Evolutionary conservation across 306 rosid species (phyloP).

Genomic region (Vigna trinervia): DNA sequence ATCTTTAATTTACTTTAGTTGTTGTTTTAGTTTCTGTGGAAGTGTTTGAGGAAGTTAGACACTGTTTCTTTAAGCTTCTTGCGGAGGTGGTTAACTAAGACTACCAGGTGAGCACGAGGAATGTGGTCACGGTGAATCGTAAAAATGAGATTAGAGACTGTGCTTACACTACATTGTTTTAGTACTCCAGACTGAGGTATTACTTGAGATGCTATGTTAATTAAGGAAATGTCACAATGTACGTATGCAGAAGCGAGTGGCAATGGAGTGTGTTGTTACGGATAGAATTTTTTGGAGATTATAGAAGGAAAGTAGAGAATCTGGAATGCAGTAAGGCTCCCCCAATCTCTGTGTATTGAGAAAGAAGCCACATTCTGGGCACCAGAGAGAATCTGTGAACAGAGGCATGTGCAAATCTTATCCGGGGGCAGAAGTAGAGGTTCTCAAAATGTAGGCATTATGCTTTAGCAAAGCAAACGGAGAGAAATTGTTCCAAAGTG

Average conservation of each 20-base stretch:
- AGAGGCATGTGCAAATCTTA: background rate
- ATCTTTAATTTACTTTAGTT: slow-evolving; percentile 20
- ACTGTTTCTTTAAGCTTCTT: slow-evolving; percentile 27
- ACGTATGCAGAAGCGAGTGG: background rate
- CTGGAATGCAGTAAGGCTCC: slow-evolving; percentile 26
- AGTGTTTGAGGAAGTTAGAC: slow-evolving; percentile 25
- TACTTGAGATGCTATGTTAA: slow-evolving; percentile 30
- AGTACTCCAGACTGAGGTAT: slow-evolving; percentile 1
- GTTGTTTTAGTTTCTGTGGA: background rate
- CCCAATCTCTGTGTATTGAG: slow-evolving; percentile 20
- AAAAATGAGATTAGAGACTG: slow-evolving; percentile 30
- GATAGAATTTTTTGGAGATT: slow-evolving; percentile 28
- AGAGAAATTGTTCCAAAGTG: slow-evolving; percentile 31
- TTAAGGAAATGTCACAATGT: slow-evolving; percentile 35
- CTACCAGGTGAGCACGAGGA: background rate
- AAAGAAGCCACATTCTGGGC: slow-evolving; percentile 11
- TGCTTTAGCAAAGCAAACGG: slow-evolving; percentile 5
- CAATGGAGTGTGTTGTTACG: slow-evolving; percentile 31
- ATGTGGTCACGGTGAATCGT: background rate
- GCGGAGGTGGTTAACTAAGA: slow-evolving; percentile 38
- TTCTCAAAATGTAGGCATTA: slow-evolving; percentile 17
- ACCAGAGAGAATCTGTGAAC: slow-evolving; percentile 8
- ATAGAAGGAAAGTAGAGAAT: background rate
- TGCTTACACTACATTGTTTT: slow-evolving; percentile 28
- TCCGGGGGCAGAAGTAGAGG: slow-evolving; percentile 13